Base-by-base conservation (phyloP, 2,329 filamentous ascomycete genomes). In the Diaporthe citri region DNA sequence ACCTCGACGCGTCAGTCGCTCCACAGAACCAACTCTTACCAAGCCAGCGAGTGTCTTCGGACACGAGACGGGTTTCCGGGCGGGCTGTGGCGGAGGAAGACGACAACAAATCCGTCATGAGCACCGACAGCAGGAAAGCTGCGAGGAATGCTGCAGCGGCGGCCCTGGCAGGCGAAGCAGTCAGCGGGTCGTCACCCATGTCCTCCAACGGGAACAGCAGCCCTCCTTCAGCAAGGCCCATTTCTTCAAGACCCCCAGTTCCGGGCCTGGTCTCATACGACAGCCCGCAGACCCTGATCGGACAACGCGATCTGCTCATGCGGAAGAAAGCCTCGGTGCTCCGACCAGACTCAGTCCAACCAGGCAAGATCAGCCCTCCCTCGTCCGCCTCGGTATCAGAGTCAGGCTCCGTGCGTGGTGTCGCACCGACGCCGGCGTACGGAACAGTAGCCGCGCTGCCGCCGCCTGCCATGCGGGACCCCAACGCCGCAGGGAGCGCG, bases 271-370 rank as follows among this genome's bases (percentile, higher is more conserved):
- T 89, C 3, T 88, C 89, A 0, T 88, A 87, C 76, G 81, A 84
- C n/a, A 87, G 85, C 75, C 87, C 88, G 0, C 87, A 90, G 77
- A 91, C 89, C 7, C 84, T 91, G 8, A 85, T 92, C 39, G 89
- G 88, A 2, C 86, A 89, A 80, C 86, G 90, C 17, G 90, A 91
- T 51, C 84, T 86, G 81, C 85, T 89, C 57, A 83, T 91, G 28
- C 87, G 88, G 36, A 88, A 83, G 78, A 90, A 88, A 78, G 48
- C 71, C 71, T 72, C 77, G 75, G 17, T 81, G 80, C 60, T 79
- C 79, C 60, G 81, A 81, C 74, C 69, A 15, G 62, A 76, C n/a
- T 46, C 70, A 3, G 52, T 59, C 20, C 57, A 64, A 9, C 22
- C 62, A 48, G 39, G 60, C 67, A 46, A 72, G 46, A 41, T 52